These are phyloP conservation scores for Austroboletus olivaceoglutinosus DNA, from an alignment of 1,284 basidiomycete genomes.

Conservation along the genomic window DNA sequence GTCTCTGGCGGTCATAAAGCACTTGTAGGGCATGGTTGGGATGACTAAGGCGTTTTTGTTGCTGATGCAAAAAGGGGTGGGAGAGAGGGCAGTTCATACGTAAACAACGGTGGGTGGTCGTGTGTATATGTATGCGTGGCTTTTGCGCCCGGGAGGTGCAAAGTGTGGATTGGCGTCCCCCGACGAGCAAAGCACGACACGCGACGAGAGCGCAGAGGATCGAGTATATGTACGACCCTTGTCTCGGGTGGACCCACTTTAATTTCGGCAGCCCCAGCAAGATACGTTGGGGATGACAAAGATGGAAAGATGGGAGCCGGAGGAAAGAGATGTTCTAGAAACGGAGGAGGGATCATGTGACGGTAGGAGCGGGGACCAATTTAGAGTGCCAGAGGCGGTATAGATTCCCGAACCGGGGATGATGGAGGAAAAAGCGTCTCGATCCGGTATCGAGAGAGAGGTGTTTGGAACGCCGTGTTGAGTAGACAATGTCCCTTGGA, in stretches of 20 bases:
- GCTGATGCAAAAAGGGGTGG: constrained; percentile 7
- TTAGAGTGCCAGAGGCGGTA: not conserved
- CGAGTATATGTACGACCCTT: constrained; percentile 1
- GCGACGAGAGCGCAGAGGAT: not conserved
- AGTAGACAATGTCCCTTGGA: not conserved
- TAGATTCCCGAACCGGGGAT: constrained; percentile 12
- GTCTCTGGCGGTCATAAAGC: no score
- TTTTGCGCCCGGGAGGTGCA: not conserved
- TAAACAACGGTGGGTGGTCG: constrained; percentile 5
- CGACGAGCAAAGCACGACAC: not conserved
- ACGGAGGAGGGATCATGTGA: constrained; percentile 4
- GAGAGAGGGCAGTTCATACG: constrained; percentile 14
- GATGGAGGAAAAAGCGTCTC: constrained; percentile 6
- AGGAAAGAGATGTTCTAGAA: constrained; percentile 18
- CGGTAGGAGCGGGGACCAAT: not conserved
- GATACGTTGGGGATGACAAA: constrained; percentile 10
- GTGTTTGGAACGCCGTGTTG: not conserved
- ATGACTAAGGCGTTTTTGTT: not conserved
- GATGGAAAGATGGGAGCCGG: constrained; percentile 23
- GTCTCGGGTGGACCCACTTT: constrained; percentile 7
- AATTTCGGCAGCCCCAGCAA: not conserved
- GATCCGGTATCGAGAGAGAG: no score
- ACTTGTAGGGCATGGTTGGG: no score
- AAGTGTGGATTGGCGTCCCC: not conserved
- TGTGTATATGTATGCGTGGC: no score